phyloP scores from a whole-genome alignment of 176 grass and related monocot genomes.

The Otatea glauca region DNA sequence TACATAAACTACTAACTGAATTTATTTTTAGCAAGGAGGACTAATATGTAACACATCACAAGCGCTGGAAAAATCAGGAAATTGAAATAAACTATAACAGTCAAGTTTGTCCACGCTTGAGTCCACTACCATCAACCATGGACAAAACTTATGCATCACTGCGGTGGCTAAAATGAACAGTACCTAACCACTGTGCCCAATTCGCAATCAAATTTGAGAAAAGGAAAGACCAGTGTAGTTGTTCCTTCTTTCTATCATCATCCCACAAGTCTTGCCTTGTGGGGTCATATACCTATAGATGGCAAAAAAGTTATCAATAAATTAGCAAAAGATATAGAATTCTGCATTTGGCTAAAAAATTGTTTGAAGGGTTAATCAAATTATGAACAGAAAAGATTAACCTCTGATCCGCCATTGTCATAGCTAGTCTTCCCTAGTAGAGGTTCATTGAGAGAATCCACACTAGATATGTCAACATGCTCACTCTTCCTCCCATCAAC shows the following conservation, averaged over 20 bases:
- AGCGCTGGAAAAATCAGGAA: conserved; percentile 1
- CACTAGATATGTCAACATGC: conserved; percentile 51
- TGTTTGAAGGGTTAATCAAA: background rate
- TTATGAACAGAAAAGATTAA: background rate
- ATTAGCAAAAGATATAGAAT: background rate
- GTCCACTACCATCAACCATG: background rate
- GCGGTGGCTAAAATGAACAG: background rate
- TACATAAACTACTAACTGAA: background rate
- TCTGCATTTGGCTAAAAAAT: background rate
- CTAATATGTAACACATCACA: background rate
- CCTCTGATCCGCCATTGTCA: conserved; percentile 43
- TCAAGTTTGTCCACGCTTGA: background rate
- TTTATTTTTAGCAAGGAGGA: background rate
- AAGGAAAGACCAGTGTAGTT: conserved; percentile 84
- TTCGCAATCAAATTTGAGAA: conserved; percentile 87
- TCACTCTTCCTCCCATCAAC: conserved; percentile 74
- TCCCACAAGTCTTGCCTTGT: conserved; percentile 61
- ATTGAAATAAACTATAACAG: background rate
- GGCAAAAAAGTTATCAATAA: background rate
- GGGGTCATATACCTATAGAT: conserved; percentile 60
- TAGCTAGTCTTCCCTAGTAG: conserved; percentile 54
- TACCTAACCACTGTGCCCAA: conserved; percentile 98
- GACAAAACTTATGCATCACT: conserved; percentile 25
- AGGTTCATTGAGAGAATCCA: conserved; percentile 68
- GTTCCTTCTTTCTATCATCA: conserved; percentile 76